Percentiles rank a stretch among this genome's conserved stretches.
Conservation (phyloP, 176 grass and related monocot genomes). For the Elaeis guineensis region DNA sequence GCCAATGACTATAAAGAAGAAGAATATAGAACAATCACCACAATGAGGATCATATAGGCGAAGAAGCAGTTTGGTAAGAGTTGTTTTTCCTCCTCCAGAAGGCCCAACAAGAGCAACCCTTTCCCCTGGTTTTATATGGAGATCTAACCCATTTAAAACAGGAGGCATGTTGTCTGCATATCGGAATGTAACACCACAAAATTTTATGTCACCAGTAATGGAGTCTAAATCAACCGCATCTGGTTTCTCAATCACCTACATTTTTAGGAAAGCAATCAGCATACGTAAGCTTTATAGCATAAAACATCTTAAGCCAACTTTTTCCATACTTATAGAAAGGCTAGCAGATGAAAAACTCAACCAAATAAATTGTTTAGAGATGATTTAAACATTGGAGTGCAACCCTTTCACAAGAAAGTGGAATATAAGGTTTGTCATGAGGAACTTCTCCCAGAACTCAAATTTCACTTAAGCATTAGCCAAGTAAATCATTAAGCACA, state of each 20-base stretch:
- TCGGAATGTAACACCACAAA: constrained; percentile 60
- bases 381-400: too few species aligned
- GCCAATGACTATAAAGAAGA: too few species aligned
- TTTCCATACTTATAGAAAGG: too few species aligned
- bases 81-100: constrained; percentile 78
- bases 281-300: neutral
- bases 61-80: constrained; percentile 72
- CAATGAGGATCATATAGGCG: constrained; percentile 67
- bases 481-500: too few species aligned
- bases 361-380: too few species aligned
- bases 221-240: constrained; percentile 36
- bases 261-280: neutral
- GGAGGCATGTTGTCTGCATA: constrained; percentile 41
- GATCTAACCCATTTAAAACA: constrained; percentile 38
- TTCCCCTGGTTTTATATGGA: constrained; percentile 62
- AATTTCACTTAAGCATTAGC: too few species aligned
- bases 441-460: too few species aligned
- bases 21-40: constrained; percentile 29
- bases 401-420: too few species aligned
- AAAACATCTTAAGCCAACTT: too few species aligned
- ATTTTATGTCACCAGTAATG: constrained; percentile 58
- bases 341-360: too few species aligned
- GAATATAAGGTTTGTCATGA: too few species aligned
- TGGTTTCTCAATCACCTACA: constrained; percentile 54
- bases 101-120: constrained; percentile 64